Evolutionary conservation across 306 rosid species (phyloP).

Genomic region (Hippophae tibetana): DNA sequence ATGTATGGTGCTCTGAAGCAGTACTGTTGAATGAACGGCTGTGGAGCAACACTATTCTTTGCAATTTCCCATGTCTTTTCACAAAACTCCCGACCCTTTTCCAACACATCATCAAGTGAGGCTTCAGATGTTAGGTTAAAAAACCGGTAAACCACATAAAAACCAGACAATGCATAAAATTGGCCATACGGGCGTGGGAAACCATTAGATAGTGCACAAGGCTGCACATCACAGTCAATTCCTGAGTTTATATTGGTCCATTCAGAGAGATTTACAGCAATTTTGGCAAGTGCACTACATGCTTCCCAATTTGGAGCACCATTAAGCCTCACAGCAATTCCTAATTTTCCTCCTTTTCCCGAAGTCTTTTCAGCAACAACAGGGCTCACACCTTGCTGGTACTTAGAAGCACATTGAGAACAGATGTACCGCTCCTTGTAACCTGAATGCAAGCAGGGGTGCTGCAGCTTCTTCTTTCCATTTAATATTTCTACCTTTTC

Average conservation of each 20-base stretch:
- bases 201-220: constrained; percentile 64
- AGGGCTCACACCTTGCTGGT: constrained; percentile 37
- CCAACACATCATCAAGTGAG: constrained; percentile 69
- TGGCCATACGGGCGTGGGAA: constrained; percentile 69
- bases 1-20: constrained; percentile 94
- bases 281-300: constrained; percentile 62
- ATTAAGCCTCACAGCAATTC: constrained; percentile 37
- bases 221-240: constrained; percentile 65
- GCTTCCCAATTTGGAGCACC: constrained; percentile 91
- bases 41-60: constrained; percentile 72
- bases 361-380: constrained; percentile 18
- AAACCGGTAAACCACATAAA: constrained; percentile 79
- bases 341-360: constrained; percentile 33
- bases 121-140: constrained; percentile 79
- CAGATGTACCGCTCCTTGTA: constrained; percentile 58
- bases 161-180: constrained; percentile 83
- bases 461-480: constrained; percentile 46
- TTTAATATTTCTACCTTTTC: constrained; percentile 27
- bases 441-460: constrained; percentile 90
- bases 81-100: constrained; percentile 68
- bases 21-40: constrained; percentile 92
- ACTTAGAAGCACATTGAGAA: constrained; percentile 37
- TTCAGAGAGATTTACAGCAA: constrained; percentile 72
- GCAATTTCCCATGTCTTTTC: constrained; percentile 78
- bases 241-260: constrained; percentile 56